Evolutionary conservation across 805 yeast species (phyloP).

Genomic region (Jamesozyma piceae): DNA sequence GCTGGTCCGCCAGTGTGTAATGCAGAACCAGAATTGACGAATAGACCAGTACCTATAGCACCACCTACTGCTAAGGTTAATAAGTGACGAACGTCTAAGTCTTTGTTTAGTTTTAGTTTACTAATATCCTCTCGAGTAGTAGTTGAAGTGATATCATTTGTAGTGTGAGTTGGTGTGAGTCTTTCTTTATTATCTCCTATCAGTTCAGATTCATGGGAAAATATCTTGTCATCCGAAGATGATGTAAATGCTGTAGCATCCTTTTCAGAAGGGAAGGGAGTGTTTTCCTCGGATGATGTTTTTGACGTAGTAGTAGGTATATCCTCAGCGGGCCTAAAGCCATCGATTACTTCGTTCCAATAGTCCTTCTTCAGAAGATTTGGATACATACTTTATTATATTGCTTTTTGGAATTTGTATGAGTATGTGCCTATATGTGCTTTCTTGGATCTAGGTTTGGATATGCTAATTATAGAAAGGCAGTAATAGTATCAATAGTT

Average conservation of each 20-base stretch:
- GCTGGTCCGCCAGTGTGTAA: slow-evolving; percentile 57
- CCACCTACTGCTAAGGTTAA: slow-evolving; percentile 65
- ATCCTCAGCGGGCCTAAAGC: slow-evolving; percentile 10
- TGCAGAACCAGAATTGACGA: slow-evolving; percentile 56
- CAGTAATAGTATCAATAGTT: too few relatives aligned
- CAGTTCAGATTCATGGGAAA: background rate
- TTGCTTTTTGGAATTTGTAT: too few relatives aligned
- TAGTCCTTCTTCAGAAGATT: slow-evolving; percentile 13
- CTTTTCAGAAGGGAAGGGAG: background rate
- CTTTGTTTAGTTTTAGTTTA: slow-evolving; percentile 16
- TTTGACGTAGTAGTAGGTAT: background rate
- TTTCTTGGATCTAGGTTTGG: too few relatives aligned
- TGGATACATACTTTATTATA: too few relatives aligned
- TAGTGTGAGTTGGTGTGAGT: background rate
- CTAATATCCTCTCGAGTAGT: slow-evolving; percentile 9
- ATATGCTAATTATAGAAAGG: too few relatives aligned
- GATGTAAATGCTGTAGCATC: background rate
- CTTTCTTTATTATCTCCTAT: slow-evolving; percentile 1
- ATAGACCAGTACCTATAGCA: slow-evolving; percentile 59
- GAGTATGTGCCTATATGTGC: too few relatives aligned
- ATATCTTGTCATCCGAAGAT: background rate
- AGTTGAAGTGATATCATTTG: slow-evolving; percentile 4
- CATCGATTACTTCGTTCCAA: slow-evolving; percentile 15
- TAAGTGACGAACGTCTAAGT: slow-evolving; percentile 35
- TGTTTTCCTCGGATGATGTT: background rate